Evolutionary conservation across 2,329 filamentous ascomycete genomes (phyloP).

Genomic region (Aspergillaceae sp.): DNA sequence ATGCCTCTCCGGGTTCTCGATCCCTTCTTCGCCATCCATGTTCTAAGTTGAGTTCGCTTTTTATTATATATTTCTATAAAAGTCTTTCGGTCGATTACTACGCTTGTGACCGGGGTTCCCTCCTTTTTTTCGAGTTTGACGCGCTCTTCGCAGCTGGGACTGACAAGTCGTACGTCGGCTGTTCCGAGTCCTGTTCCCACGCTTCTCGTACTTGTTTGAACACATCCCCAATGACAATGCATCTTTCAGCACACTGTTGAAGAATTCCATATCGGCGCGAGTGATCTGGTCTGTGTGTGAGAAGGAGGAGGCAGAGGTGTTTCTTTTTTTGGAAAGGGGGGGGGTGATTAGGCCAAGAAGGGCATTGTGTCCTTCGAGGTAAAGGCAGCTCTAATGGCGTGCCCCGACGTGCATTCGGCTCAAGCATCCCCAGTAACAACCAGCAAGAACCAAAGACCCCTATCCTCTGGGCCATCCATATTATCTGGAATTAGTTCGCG

Average conservation of each 20-base stretch:
- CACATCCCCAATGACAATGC: slow-evolving; percentile 1
- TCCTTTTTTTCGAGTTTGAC: background rate
- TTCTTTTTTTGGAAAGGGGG: background rate
- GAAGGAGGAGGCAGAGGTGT: background rate
- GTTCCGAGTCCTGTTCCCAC: background rate
- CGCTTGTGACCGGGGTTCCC: no score
- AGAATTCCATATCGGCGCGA: background rate
- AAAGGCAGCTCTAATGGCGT: slow-evolving; percentile 1
- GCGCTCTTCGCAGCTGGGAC: background rate
- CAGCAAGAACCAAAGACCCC: background rate
- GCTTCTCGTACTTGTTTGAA: background rate
- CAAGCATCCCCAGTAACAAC: slow-evolving; percentile 1
- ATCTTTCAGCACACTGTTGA: background rate
- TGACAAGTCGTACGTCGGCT: background rate
- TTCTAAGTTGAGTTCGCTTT: no score
- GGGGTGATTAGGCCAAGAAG: background rate
- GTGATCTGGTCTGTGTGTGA: background rate
- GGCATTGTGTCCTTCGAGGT: background rate
- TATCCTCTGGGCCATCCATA: background rate
- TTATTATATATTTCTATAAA: no score
- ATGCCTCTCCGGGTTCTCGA: background rate
- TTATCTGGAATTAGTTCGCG: slow-evolving; percentile 1
- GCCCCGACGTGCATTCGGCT: slow-evolving; percentile 1
- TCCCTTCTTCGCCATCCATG: no score
- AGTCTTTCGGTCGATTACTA: no score